Conservation (phyloP, 768 basidiomycete species). For the Coprinopsis strossmayeri region DNA sequence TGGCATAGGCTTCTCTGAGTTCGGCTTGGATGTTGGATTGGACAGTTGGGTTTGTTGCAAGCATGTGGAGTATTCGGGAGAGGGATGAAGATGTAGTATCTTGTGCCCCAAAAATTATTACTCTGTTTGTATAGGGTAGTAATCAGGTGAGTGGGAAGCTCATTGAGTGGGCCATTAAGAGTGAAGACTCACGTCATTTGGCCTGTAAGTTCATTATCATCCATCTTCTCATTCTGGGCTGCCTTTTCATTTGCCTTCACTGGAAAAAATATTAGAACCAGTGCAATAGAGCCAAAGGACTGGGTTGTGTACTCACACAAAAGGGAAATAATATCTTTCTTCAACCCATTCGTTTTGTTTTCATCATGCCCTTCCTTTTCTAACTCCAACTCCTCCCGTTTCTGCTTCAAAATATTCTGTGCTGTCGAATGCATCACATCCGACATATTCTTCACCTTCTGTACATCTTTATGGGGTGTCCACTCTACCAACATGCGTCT, state of each 20-base stretch:
- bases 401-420: conserved; percentile 30
- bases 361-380: conserved; percentile 8
- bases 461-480: conserved; percentile 31
- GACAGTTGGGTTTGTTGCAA: conserved; percentile 30
- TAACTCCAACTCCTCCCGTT: conserved; percentile 22
- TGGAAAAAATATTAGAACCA: conserved; percentile 9
- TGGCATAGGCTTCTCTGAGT: conserved; percentile 20
- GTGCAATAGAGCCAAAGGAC: not conserved
- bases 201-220: conserved; percentile 37
- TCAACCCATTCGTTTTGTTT: conserved; percentile 16
- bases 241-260: conserved; percentile 33
- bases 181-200: conserved; percentile 39
- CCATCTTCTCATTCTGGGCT: conserved; percentile 27
- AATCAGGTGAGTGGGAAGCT: not conserved
- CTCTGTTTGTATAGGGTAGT: conserved; percentile 20
- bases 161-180: too few species aligned
- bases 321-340: conserved; percentile 40
- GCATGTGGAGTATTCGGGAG: conserved; percentile 33
- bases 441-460: conserved; percentile 38
- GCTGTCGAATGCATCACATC: conserved; percentile 42
- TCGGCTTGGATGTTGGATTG: conserved; percentile 34
- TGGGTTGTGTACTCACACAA: conserved; percentile 29
- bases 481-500: conserved; percentile 37
- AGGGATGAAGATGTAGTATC: conserved; percentile 43
- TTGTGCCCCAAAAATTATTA: conserved; percentile 44